phyloP scores from a whole-genome alignment of 495 filamentous ascomycete species.

The Ascobolus immersus region DNA sequence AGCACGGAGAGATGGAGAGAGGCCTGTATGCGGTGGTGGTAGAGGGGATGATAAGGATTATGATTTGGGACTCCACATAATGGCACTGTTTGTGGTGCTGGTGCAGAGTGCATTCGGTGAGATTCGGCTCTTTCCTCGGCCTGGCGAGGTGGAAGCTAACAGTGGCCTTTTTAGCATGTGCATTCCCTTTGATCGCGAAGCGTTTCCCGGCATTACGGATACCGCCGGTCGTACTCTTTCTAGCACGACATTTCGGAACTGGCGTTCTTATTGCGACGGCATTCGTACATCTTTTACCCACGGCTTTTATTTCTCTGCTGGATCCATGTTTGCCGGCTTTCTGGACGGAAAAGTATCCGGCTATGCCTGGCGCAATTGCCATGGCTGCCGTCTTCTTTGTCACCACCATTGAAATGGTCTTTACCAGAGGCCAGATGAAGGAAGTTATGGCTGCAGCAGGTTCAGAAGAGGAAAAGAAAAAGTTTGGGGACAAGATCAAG shows the following conservation, averaged over 20 bases:
- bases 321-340: slow-evolving; percentile 54
- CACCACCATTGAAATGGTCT: slow-evolving; percentile 50
- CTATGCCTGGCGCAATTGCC: slow-evolving; percentile 53
- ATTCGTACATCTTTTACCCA: slow-evolving; percentile 65
- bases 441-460: neutral
- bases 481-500: neutral
- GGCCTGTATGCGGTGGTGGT: too few species aligned
- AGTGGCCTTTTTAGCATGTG: slow-evolving; percentile 24
- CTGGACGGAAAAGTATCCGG: slow-evolving; percentile 47
- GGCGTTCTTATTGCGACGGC: slow-evolving; percentile 73
- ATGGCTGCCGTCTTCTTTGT: slow-evolving; percentile 60
- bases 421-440: slow-evolving; percentile 20
- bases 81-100: slow-evolving; percentile 48
- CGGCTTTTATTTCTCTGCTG: slow-evolving; percentile 54
- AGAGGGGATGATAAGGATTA: too few species aligned
- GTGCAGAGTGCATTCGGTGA: slow-evolving; percentile 38
- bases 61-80: slow-evolving; percentile 29
- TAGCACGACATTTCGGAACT: slow-evolving; percentile 34
- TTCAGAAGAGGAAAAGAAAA: neutral
- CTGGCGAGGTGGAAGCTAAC: slow-evolving; percentile 4
- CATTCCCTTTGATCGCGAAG: slow-evolving; percentile 28
- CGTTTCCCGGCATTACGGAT: slow-evolving; percentile 15
- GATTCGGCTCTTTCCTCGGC: slow-evolving; percentile 9
- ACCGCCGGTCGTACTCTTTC: slow-evolving; percentile 9
- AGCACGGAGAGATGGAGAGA: too few species aligned